Conservation (phyloP, 164 flowering plant species). For the Umbellularia californica region DNA sequence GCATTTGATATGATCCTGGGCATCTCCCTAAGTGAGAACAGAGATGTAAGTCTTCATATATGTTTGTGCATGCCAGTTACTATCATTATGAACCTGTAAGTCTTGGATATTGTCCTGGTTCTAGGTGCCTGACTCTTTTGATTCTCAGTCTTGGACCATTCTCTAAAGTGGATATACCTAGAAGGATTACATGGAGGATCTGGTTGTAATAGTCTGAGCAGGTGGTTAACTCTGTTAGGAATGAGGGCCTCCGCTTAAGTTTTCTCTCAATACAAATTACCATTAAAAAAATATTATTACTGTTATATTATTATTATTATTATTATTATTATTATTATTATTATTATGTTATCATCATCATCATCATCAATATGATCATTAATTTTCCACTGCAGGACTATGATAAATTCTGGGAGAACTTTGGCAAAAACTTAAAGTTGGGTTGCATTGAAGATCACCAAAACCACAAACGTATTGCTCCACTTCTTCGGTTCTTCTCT, state of each 20-base stretch:
- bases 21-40: conserved; percentile 80
- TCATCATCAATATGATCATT: too few species aligned
- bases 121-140: neutral
- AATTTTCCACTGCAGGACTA: conserved; percentile 57
- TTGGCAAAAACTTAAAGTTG: conserved; percentile 75
- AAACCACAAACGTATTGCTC: conserved; percentile 92
- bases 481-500: conserved; percentile 85
- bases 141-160: neutral
- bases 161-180: too few species aligned
- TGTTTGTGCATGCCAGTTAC: neutral
- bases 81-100: neutral
- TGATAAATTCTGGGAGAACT: conserved; percentile 90
- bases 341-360: too few species aligned
- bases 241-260: too few species aligned
- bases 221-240: too few species aligned
- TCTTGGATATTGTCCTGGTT: neutral
- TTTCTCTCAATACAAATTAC: too few species aligned
- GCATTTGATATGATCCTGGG: conserved; percentile 97
- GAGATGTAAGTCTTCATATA: conserved; percentile 43
- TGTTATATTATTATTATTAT: too few species aligned
- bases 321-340: too few species aligned
- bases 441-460: conserved; percentile 94
- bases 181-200: too few species aligned
- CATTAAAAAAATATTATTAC: too few species aligned
- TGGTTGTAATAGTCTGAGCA: too few species aligned